Base-by-base conservation (phyloP, 441 rosid species). In the Gossypium lobatum region DNA sequence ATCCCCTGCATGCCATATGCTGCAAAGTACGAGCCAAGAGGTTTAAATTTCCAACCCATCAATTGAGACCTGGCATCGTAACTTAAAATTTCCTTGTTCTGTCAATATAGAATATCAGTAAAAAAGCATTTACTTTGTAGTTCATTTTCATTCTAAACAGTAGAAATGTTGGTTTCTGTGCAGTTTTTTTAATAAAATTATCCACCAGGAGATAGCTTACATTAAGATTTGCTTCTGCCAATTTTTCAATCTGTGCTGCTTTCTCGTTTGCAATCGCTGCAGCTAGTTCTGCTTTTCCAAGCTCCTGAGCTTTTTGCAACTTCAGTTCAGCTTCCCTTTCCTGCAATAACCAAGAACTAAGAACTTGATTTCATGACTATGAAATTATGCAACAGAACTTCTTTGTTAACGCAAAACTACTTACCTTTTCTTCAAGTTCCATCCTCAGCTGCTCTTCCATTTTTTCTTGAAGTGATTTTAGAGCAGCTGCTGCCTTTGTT, bases 211-310 rank as follows among this genome's bases (percentile, higher is more conserved):
- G 14, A 71, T 17, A 75, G 77, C 90, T 85, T 88, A 96, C 98
- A 82, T 93, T 78, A 72, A 93, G 92, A 89, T 96, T 84, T 72
- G 95, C 97, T 75, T 96, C 99, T 20, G 92, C 92, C 85, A 91
- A 85, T 81, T 85, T 93, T 76, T 96, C 93, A 76, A 91, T 86
- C 71, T 88, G 95, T 69, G 93, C 82, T 66, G 93, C 93, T 87
- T 93, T 96, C 87, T 93, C 99, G 71, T 74, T 85, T 52, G 91
- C 85, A 73, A 92, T 80, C 77, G 88, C 83, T 71, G 97, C 87
- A 80, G 87, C 83, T 80, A 88, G 71, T 85, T 96, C 93, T 66
- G 91, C 96, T 84, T 89, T 89, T 71, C 92, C 91, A 69, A 92
- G 77, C 76, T 92, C 98, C 81, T 84, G 85, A 64, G 81, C 78